phyloP scores from a whole-genome alignment of 2,329 filamentous ascomycete species.

The Daldinia sp. region DNA sequence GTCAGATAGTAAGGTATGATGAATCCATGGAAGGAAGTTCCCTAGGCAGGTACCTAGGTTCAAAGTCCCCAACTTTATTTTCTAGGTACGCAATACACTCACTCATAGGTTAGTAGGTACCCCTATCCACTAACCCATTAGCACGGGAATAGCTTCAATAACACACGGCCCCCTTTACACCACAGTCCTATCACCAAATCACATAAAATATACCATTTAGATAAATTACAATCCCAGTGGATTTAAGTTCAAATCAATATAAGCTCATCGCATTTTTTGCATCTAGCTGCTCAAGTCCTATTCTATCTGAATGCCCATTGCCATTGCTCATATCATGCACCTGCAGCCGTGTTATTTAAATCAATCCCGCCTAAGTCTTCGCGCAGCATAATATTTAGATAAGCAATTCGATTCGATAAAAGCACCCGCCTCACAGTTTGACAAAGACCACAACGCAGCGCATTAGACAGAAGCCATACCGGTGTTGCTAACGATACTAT shows the following conservation, averaged over 20 bases:
- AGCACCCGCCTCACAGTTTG: background rate
- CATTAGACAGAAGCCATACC: background rate
- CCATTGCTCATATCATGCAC: background rate
- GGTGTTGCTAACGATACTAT: background rate
- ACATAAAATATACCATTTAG: background rate
- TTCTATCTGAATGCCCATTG: background rate
- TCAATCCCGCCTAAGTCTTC: background rate
- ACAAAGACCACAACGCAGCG: background rate
- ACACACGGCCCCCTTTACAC: background rate
- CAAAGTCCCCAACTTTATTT: too few species aligned
- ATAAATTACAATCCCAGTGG: background rate
- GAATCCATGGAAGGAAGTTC: too few species aligned
- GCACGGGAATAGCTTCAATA: background rate
- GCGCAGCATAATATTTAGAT: background rate
- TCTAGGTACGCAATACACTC: background rate
- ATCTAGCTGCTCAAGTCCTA: background rate
- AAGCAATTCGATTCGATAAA: background rate
- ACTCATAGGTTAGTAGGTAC: background rate
- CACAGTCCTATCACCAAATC: background rate
- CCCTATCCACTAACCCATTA: background rate
- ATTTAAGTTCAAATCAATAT: background rate
- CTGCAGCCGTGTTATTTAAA: background rate
- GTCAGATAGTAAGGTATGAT: too few species aligned
- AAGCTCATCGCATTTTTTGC: background rate
- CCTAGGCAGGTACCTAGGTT: too few species aligned